Evolutionary conservation across 176 grass and related monocot genomes (phyloP).

Genomic region (Poa pratensis): DNA sequence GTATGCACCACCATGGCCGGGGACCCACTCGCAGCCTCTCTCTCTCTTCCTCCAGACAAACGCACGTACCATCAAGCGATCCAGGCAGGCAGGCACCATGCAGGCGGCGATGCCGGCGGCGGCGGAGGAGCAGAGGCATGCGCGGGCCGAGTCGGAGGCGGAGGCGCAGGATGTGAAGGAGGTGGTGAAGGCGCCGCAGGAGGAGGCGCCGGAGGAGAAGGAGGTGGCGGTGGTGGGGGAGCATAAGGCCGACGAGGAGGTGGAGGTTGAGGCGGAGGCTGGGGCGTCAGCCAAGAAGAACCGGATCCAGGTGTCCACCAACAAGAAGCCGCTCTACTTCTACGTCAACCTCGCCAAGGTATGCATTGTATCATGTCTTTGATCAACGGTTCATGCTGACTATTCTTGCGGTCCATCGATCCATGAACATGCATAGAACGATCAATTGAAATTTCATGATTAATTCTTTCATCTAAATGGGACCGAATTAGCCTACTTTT

Average conservation of each 20-base stretch:
- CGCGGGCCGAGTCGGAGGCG: not conserved
- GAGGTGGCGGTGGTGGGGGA: constrained; percentile 43
- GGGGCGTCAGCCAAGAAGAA: constrained; percentile 66
- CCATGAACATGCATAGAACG: not conserved
- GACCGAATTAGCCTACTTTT: too few species aligned
- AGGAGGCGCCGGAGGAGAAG: constrained; percentile 29
- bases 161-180: constrained; percentile 31
- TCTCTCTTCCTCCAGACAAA: not conserved
- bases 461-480: too few species aligned
- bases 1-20: not conserved
- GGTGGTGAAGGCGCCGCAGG: constrained; percentile 2
- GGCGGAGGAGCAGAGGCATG: constrained; percentile 2
- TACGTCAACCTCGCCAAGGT: constrained; percentile 98
- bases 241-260: not conserved
- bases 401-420: not conserved
- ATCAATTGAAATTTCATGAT: too few species aligned
- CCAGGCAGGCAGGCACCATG: constrained; percentile 31
- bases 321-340: constrained; percentile 96
- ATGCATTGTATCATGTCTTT: not conserved
- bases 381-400: not conserved
- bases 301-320: constrained; percentile 93
- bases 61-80: not conserved
- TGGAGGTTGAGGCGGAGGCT: not conserved
- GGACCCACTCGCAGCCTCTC: not conserved
- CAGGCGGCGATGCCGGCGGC: constrained; percentile 38